Conservation (phyloP, 305 asterid genomes). For the Salvia sclarea region DNA sequence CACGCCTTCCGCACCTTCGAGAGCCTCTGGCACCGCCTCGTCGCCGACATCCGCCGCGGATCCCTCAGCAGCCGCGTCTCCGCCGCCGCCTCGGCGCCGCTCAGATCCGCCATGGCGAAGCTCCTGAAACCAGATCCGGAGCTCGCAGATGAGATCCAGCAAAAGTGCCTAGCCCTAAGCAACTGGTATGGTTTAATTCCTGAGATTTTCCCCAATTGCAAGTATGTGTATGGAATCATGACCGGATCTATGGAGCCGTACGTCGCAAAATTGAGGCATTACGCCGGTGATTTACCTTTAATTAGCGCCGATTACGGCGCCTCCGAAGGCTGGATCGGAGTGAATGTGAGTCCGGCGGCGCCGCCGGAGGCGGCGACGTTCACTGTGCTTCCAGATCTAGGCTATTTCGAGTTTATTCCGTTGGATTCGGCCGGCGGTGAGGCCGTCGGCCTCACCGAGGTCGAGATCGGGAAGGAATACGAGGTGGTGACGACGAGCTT, state of each 20-base stretch:
- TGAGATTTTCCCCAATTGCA: conserved; percentile 60
- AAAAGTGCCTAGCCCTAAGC: conserved; percentile 47
- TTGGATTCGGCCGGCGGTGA: conserved; percentile 18
- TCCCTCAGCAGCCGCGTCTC: conserved; percentile 43
- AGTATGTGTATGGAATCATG: conserved; percentile 81
- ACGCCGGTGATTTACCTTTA: conserved; percentile 66
- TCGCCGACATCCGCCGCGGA: conserved; percentile 55
- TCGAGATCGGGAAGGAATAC: conserved; percentile 64
- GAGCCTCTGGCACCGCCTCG: conserved; percentile 64
- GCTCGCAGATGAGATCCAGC: conserved; percentile 44
- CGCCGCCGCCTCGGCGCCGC: conserved; percentile 49
- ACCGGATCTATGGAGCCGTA: conserved; percentile 91
- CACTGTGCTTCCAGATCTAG: conserved; percentile 65
- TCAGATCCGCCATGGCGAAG: conserved; percentile 55
- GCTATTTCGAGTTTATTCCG: conserved; percentile 66
- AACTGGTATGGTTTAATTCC: conserved; percentile 74
- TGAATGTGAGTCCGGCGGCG: conserved; percentile 54
- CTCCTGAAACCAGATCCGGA: conserved; percentile 58
- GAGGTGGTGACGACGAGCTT: conserved; percentile 64
- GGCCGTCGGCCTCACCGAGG: conserved; percentile 55
- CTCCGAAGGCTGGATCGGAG: conserved; percentile 87
- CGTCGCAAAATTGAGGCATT: conserved; percentile 64
- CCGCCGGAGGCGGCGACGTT: conserved; percentile 64
- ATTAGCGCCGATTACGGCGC: conserved; percentile 85
- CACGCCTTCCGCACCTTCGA: conserved; percentile 74